phyloP scores from a whole-genome alignment of 2,329 filamentous ascomycete genomes.

The Leptoxyphium fumago region DNA sequence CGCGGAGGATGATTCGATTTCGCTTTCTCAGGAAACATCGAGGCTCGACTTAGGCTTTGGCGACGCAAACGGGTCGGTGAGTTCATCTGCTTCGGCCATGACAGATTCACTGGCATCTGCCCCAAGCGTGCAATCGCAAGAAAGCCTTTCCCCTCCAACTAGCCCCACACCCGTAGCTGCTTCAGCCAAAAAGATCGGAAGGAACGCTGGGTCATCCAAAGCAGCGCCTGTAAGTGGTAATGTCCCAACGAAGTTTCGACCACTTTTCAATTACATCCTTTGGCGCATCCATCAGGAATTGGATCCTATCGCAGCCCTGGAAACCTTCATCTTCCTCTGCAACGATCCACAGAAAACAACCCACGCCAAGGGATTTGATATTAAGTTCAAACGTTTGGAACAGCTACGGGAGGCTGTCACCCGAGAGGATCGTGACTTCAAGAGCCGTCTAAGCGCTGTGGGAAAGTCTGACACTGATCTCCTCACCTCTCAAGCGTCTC shows the following conservation, averaged over 20 bases:
- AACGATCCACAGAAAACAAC: conserved; percentile 32
- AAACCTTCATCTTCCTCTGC: conserved; percentile 37
- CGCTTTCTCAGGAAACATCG: conserved; percentile 22
- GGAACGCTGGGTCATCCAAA: conserved; percentile 9
- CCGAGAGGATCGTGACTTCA: conserved; percentile 34
- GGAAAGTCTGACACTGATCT: conserved; percentile 4
- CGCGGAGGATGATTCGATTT: conserved; percentile 19
- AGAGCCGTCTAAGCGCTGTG: conserved; percentile 19
- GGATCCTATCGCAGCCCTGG: conserved; percentile 32
- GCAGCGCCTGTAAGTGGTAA: conserved; percentile 4
- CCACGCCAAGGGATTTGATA: conserved; percentile 35
- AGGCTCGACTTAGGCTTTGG: conserved; percentile 15
- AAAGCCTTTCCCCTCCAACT: conserved; percentile 15
- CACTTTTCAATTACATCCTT: conserved; percentile 36
- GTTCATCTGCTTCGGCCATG: conserved; percentile 28
- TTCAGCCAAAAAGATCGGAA: conserved; percentile 4
- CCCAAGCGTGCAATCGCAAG: conserved; percentile 9
- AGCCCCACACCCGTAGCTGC: conserved; percentile 11
- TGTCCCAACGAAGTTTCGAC: conserved; percentile 27
- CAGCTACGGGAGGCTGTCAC: conserved; percentile 34
- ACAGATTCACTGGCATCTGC: conserved; percentile 23
- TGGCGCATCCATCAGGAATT: conserved; percentile 37
- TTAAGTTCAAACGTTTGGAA: conserved; percentile 34
- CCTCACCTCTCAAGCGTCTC: neutral
- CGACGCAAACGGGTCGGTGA: conserved; percentile 26